Evolutionary conservation across 176 grass and related monocot species (phyloP), one percentile per base, ranked within the genome.

Genomic region (Carex littledalei): DNA sequence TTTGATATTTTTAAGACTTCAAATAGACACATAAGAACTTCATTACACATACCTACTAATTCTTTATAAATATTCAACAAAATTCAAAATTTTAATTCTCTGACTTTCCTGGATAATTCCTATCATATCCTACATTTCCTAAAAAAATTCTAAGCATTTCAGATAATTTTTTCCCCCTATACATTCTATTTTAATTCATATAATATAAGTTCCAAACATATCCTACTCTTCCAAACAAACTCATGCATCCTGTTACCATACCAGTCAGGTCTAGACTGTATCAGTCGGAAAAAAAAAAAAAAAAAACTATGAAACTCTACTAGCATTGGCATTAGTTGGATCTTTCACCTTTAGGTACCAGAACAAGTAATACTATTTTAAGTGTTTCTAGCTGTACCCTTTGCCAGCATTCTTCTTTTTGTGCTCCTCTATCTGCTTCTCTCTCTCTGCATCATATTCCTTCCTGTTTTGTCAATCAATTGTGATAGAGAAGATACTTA

Each of bases 371-470:
- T 81, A 88, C 49, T 56, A 10, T 41, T 88, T 35, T 26, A 81
- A 69, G 67, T 45, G 29, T 20, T 77, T 65, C 29, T 16, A 55
- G 63, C 32, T 54, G 85, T 89, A 98, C 96, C 91, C 83, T 88
- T 89, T 87, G 5, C 87, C 83, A 6, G 65, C 67, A 60, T 37
- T 35, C 10, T 79, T 90, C 77, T 81, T 93, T 59, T 77, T 88
- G 80, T 63, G 78, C 59, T 81, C 79, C 86, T 98, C 70, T 68
- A 52, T 85, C 71, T 88, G 89, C 54, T 20, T 72, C 74, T 88
- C 80, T 88, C 91, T 91, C 91, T 95, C 87, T 88, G 47, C 79
- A 90, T 99, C 96, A 84, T 95, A 94, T 80, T 99, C 93, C 69
- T 95, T 95, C 87, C 96, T 99, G 68, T 85, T 88, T 88, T 88